A percentile compares a stretch with the other conserved stretches of the same genome.
phyloP scores from a whole-genome alignment of 2,329 filamentous ascomycete genomes.

The Teratosphaeria viscida region DNA sequence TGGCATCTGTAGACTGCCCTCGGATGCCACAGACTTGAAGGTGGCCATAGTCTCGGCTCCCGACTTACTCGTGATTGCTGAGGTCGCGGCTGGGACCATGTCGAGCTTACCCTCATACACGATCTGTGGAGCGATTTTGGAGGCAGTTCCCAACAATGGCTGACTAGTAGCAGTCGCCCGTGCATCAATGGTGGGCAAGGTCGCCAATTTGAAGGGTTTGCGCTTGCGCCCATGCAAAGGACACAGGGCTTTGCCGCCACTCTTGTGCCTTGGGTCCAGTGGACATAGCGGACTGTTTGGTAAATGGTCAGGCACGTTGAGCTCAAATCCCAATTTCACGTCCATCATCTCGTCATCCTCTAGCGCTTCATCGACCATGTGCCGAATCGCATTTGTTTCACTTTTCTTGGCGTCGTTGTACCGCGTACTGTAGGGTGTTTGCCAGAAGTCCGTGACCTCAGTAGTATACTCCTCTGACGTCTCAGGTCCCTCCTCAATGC shows the following conservation, averaged over 20 bases:
- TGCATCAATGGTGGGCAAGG: not conserved
- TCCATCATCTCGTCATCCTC: slow-evolving; percentile 15
- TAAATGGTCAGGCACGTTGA: slow-evolving; percentile 34
- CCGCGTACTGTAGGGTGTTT: slow-evolving; percentile 22
- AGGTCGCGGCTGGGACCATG: not conserved
- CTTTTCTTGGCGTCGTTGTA: slow-evolving; percentile 20
- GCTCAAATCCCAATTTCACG: slow-evolving; percentile 20
- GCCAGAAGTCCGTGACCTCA: slow-evolving; percentile 20
- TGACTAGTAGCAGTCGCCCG: not conserved
- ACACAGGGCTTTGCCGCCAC: slow-evolving; percentile 28
- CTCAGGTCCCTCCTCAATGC: not conserved
- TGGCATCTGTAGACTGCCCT: not conserved
- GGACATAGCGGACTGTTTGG: slow-evolving; percentile 34
- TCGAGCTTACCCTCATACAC: slow-evolving; percentile 3
- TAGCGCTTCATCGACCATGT: slow-evolving; percentile 15
- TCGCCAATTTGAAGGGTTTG: not conserved
- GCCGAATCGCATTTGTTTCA: slow-evolving; percentile 15
- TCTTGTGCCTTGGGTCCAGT: slow-evolving; percentile 26
- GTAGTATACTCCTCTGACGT: slow-evolving; percentile 1
- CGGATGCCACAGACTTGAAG: not conserved
- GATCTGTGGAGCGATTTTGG: slow-evolving; percentile 1
- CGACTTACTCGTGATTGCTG: not conserved
- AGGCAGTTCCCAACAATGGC: not conserved
- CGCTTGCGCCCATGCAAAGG: slow-evolving; percentile 25
- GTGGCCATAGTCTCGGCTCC: not conserved